Evolutionary conservation across 1,139 yeast species (phyloP).

Genomic region (Hansenula lynferdii): DNA sequence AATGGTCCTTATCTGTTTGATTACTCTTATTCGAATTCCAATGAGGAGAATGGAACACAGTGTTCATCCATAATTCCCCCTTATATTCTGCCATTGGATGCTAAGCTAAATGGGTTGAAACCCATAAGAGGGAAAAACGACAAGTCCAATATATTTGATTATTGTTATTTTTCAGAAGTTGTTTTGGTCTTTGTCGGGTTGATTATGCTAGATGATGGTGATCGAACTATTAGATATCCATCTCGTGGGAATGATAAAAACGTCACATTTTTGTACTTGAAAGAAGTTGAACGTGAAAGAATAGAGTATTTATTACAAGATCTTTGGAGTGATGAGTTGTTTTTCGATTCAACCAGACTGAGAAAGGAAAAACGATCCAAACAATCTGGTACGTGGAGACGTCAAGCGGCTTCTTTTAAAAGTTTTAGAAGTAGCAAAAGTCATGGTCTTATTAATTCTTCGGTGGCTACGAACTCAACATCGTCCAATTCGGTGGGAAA

Average conservation of each 20-base stretch:
- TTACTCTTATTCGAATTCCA: slow-evolving; percentile 25
- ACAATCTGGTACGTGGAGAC: background rate
- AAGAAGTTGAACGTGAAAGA: slow-evolving; percentile 9
- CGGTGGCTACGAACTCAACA: too few relatives aligned
- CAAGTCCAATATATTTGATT: slow-evolving; percentile 5
- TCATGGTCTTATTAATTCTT: too few relatives aligned
- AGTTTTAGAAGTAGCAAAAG: too few relatives aligned
- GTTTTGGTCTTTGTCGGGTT: slow-evolving; percentile 13
- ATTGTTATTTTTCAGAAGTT: slow-evolving; percentile 17
- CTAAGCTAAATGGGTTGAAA: slow-evolving; percentile 14
- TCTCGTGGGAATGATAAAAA: background rate
- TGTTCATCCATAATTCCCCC: slow-evolving; percentile 18
- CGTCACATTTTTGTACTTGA: too few relatives aligned
- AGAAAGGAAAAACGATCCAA: slow-evolving; percentile 4
- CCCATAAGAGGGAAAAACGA: background rate
- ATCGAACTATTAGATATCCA: slow-evolving; percentile 7
- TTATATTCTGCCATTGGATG: slow-evolving; percentile 14
- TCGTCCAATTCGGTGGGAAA: too few relatives aligned
- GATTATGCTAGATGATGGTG: slow-evolving; percentile 3
- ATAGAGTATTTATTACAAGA: slow-evolving; percentile 17
- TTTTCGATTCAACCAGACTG: slow-evolving; percentile 3
- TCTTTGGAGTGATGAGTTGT: slow-evolving; percentile 21
- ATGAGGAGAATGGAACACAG: slow-evolving; percentile 17
- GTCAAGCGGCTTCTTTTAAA: background rate
- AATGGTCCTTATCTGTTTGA: slow-evolving; percentile 39